phyloP scores from a whole-genome alignment of 2,329 filamentous ascomycete species.

The Pochonia chlamydosporia region DNA sequence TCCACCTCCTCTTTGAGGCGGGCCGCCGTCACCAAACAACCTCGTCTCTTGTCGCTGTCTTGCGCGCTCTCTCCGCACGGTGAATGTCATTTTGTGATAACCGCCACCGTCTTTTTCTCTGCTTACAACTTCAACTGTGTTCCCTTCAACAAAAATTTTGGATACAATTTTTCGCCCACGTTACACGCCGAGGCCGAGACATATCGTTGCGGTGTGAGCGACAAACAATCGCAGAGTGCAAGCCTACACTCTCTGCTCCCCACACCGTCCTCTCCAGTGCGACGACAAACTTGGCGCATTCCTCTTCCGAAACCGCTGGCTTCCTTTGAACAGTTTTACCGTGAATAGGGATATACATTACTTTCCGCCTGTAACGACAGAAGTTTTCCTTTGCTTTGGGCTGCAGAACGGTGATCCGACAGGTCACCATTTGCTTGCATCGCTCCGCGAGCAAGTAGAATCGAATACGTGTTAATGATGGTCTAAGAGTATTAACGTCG shows the following conservation, averaged over 20 bases:
- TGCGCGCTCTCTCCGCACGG: slow-evolving; percentile 3
- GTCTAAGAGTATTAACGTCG: neutral
- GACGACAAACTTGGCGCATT: neutral
- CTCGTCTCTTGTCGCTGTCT: slow-evolving; percentile 2
- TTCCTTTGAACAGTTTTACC: neutral
- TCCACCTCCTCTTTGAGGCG: slow-evolving; percentile 5
- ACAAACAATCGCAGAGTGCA: neutral
- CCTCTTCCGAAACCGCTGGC: neutral
- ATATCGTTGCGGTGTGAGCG: slow-evolving; percentile 16
- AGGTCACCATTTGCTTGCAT: neutral
- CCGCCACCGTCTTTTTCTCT: slow-evolving; percentile 7
- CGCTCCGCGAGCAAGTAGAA: neutral
- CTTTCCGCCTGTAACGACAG: neutral
- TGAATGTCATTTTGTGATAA: slow-evolving; percentile 1
- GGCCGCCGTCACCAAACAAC: slow-evolving; percentile 4
- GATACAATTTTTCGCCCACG: slow-evolving; percentile 6
- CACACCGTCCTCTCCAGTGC: neutral
- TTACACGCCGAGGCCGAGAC: slow-evolving; percentile 22
- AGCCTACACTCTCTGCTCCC: neutral
- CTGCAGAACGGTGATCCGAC: neutral
- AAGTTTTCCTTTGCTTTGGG: neutral
- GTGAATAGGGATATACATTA: neutral
- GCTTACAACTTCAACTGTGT: slow-evolving; percentile 13
- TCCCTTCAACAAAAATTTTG: slow-evolving; percentile 6
- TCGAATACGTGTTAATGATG: slow-evolving; percentile 2